These are phyloP conservation scores for Candida dajiaensis DNA, from an alignment of 805 yeast species.

Conservation along the genomic window DNA sequence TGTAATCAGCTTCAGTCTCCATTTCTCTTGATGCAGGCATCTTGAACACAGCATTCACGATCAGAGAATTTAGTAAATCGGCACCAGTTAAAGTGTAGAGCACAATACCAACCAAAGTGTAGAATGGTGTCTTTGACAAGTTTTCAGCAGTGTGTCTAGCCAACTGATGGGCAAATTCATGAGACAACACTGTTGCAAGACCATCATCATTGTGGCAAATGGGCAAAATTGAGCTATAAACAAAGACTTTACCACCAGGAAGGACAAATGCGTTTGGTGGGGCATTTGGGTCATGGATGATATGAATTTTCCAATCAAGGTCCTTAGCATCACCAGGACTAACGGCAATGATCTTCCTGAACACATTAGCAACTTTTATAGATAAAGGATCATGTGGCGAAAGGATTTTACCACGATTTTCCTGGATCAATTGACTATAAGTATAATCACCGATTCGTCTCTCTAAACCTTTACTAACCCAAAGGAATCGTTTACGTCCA, in stretches of 20 bases:
- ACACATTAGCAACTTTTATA: slow-evolving; percentile 49
- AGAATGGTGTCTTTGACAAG: slow-evolving; percentile 70
- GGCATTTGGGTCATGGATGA: slow-evolving; percentile 59
- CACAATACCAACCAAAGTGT: slow-evolving; percentile 45
- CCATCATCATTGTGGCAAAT: slow-evolving; percentile 83
- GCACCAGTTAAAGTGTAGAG: slow-evolving; percentile 61
- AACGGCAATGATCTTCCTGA: slow-evolving; percentile 56
- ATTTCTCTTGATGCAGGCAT: slow-evolving; percentile 87
- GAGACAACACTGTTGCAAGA: slow-evolving; percentile 89
- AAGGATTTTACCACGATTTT: slow-evolving; percentile 47
- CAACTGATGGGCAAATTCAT: slow-evolving; percentile 90
- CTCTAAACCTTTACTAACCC: slow-evolving; percentile 66
- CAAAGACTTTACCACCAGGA: slow-evolving; percentile 95
- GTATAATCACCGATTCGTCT: slow-evolving; percentile 53
- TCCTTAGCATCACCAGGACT: slow-evolving; percentile 35
- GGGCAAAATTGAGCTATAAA: slow-evolving; percentile 71
- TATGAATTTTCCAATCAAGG: slow-evolving; percentile 72
- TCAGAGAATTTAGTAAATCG: slow-evolving; percentile 42
- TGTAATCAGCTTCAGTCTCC: slow-evolving; percentile 96
- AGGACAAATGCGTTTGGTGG: slow-evolving; percentile 96
- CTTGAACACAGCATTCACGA: slow-evolving; percentile 50
- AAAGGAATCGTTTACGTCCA: slow-evolving; percentile 62
- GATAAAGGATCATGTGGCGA: slow-evolving; percentile 62
- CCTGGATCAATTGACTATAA: slow-evolving; percentile 52
- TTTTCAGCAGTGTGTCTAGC: slow-evolving; percentile 90